Percentiles rank a stretch among this genome's conserved stretches.
Evolutionary conservation across 345 rosid genomes (phyloP).

Genomic region (Moringa oleifera): DNA sequence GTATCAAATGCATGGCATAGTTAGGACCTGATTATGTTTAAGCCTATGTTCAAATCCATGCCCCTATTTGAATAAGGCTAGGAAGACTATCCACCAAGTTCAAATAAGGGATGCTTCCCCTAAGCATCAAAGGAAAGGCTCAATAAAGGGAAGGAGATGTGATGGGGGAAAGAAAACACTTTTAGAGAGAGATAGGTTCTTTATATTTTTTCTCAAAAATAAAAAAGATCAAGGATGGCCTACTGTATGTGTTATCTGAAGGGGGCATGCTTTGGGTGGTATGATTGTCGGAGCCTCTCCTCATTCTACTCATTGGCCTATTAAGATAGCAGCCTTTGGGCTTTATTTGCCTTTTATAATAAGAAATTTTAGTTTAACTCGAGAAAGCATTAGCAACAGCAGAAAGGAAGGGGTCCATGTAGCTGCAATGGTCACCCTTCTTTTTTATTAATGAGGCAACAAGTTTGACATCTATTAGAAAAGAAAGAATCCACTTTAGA

Average conservation of each 20-base stretch:
- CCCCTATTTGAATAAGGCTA: conserved; percentile 16
- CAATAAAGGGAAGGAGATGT: not conserved
- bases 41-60: conserved; percentile 18
- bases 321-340: not conserved
- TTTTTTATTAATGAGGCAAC: not conserved
- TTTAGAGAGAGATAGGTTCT: not conserved
- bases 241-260: not conserved
- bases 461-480: no score
- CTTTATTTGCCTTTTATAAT: not conserved
- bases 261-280: not conserved
- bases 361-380: not conserved
- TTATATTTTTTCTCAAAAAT: not conserved
- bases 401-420: not conserved
- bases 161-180: not conserved
- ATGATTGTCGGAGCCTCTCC: not conserved
- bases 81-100: conserved; percentile 9
- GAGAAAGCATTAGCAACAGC: not conserved
- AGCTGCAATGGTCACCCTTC: not conserved
- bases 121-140: not conserved
- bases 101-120: conserved; percentile 4
- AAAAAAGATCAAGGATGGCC: not conserved
- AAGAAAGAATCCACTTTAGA: no score
- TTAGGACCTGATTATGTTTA: conserved; percentile 15
- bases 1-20: conserved; percentile 3
- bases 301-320: not conserved